These are phyloP conservation scores for Psilocybe tampanensis DNA, from an alignment of 768 basidiomycete species.

Conservation along the genomic window DNA sequence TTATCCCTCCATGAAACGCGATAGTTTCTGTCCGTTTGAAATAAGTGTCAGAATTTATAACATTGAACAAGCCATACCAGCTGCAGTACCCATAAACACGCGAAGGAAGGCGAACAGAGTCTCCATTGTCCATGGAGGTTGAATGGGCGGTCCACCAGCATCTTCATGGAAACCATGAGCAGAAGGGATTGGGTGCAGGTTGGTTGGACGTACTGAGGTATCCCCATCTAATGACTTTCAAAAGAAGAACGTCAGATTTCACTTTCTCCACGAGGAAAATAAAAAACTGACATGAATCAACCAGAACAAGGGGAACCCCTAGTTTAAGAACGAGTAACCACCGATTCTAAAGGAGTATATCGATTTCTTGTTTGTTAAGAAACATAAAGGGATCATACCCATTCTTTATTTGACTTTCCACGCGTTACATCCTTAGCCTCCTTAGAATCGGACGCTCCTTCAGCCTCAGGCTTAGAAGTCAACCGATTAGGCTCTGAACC, in stretches of 20 bases:
- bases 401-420: conserved; percentile 4
- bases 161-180: background rate
- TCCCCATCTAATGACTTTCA: conserved; percentile 76
- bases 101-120: conserved; percentile 52
- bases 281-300: conserved; percentile 65
- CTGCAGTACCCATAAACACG: conserved; percentile 65
- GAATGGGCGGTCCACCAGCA: conserved; percentile 25
- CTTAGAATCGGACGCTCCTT: conserved; percentile 6
- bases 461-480: conserved; percentile 18
- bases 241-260: background rate
- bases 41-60: background rate
- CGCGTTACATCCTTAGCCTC: background rate
- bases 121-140: conserved; percentile 55
- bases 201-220: conserved; percentile 60
- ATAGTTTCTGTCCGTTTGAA: conserved; percentile 77
- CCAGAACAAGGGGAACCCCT: conserved; percentile 55
- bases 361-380: too few relatives aligned
- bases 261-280: background rate
- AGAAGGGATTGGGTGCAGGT: background rate
- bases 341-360: conserved; percentile 43
- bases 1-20: conserved; percentile 73
- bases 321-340: conserved; percentile 64
- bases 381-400: background rate
- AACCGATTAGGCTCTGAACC: conserved; percentile 63
- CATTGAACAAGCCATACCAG: conserved; percentile 42